Base-by-base conservation (phyloP, 352 stramenopile genomes). In the Pythium plurisporium region DNA sequence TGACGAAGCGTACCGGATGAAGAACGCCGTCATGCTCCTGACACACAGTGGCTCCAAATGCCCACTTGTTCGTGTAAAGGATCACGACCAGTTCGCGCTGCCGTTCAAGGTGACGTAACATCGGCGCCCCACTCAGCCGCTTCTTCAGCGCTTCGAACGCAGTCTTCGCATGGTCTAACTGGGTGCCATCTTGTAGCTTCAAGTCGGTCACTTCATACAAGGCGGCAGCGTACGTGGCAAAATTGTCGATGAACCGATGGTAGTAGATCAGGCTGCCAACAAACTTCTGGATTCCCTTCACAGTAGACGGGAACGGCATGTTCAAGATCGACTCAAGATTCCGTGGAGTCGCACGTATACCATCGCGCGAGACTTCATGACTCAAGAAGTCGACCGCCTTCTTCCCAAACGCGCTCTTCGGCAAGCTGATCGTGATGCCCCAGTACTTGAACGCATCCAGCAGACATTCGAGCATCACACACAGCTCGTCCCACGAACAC, bases 371-470 rank as follows among this genome's bases (percentile, higher is more conserved):
- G 0, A 67, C 44, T 4, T 23, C n/a, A 20, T 67, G 55, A 3
- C 41, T 54, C 4, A 72, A 30, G 10, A 67, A 74, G 8, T 62
- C 59, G 0, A 69, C 55, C 7, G 46, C 27, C 6, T 34, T 26
- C 20, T 43, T 45, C 0, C 23, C 62, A 20, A 59, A 71, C 6
- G 44, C 40, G 26, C 67, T 69, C 51, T 74, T 76, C 0, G 33
- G 38, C 14, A 70, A 29, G 25, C 60, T 76, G 25, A 73, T 62
- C 5, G 64, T 59, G 0, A 72, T 12, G 12, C 59, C 45, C 59
- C 56, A 72, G 9, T 62, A 36, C 5, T 59, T 22, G 26, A 59
- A 67, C 0, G 30, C 27, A 0, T 72, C 44, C 10, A 71, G 11
- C 26, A 74, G 22, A 14, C 20, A 9, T 2, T 62, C 12, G 0